Base-by-base conservation (phyloP, 768 basidiomycete genomes). In the Rhodotorula toruloides region DNA sequence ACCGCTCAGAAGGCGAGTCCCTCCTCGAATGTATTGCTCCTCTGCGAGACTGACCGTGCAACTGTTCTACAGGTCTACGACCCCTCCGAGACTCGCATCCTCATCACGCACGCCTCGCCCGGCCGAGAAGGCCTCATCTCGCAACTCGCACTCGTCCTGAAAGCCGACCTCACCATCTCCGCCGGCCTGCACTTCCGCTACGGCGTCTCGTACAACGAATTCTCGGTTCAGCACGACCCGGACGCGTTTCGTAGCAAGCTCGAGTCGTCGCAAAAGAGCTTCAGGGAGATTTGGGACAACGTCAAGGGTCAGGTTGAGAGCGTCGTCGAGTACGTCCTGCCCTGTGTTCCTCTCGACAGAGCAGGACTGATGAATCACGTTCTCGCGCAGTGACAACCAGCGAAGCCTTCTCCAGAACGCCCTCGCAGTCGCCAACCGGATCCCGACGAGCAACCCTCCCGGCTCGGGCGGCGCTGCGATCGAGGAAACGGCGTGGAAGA, bases 141-240 rank as follows among this genome's bases (percentile, higher is more conserved):
- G 4, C 92, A 96, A 77, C 86, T 98, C 61, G 86, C 87, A 12
- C 85, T 93, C 54, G 86, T 89, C 52, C 82, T 92, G 77, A 97
- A 96, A 78, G 90, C 91, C 10, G 96, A 99, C 78, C 82, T 98
- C 54, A 93, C 92, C 44, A 82, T 98, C 57, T 91, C 89, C 19
- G 93, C 91, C 5, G 91, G 92, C 42, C 84, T 99, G 43, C 96
- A 99, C 78, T 99, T 99, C 85, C 89, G 96, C 65, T 98, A 98
- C 76, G 87, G 92, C 32, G 88, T 85, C 2, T 90, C 88, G 9
- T 98, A 92, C 83, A 99, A 98, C 78, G 96, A 98, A 75, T 98
- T 96, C 76, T 89, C 88, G 74, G 88, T 94, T 2, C 91, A 92
- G 76, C 81, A 83, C 44, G 91, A 96, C 77, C 89, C 88, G 72